A percentile compares a stretch with the other conserved stretches of the same genome.
Evolutionary conservation across 352 stramenopile species (phyloP).

Genomic region (Chrysophaeum taylorii): DNA sequence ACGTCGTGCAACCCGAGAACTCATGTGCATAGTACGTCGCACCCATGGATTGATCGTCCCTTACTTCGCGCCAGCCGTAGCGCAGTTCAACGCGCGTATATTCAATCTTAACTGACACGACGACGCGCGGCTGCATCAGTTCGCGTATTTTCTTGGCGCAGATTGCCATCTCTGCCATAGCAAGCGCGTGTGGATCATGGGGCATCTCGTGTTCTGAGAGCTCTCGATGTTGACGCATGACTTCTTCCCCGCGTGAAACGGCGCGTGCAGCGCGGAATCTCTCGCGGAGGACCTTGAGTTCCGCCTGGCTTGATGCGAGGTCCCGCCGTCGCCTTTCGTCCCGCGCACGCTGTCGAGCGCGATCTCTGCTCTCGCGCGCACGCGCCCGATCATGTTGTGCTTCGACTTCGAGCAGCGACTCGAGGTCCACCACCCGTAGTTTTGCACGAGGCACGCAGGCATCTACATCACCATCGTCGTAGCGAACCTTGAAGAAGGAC

Average conservation of each 20-base stretch:
- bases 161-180: background rate
- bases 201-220: no score
- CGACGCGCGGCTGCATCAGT: background rate
- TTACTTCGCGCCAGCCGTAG: constrained; percentile 2
- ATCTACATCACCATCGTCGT: constrained; percentile 8
- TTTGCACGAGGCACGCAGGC: background rate
- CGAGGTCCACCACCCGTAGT: background rate
- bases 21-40: no score
- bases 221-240: background rate
- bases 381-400: background rate
- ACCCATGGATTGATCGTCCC: no score
- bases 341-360: background rate
- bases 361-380: background rate
- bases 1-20: background rate
- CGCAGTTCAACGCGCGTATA: constrained; percentile 6
- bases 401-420: background rate
- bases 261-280: background rate
- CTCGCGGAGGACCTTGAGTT: background rate
- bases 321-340: background rate
- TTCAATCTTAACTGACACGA: background rate
- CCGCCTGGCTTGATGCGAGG: background rate
- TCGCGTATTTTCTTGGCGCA: background rate
- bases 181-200: no score
- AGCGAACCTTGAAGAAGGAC: background rate
- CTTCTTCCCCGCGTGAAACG: background rate